phyloP scores from a whole-genome alignment of 306 rosid genomes.

The Lagenaria siceraria region DNA sequence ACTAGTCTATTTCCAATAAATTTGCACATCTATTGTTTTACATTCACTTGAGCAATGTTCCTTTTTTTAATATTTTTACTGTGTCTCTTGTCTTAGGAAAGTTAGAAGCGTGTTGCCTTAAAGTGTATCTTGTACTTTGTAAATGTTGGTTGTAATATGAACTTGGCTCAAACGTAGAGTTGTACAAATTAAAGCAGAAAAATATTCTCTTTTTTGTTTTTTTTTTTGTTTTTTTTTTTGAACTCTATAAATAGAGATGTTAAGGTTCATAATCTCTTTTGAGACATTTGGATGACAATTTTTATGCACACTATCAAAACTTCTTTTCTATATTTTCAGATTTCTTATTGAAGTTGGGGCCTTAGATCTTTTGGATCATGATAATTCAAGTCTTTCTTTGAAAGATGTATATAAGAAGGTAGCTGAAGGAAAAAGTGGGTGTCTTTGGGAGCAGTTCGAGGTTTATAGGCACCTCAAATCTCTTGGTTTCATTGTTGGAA shows the following conservation, averaged over 20 bases:
- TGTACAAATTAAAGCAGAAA: not conserved
- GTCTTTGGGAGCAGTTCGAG: constrained; percentile 69
- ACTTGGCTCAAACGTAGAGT: not conserved
- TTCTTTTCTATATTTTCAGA: constrained; percentile 21
- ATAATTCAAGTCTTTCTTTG: constrained; percentile 26
- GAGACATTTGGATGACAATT: not conserved
- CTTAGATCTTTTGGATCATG: constrained; percentile 32
- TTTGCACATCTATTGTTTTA: not conserved
- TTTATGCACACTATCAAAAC: not conserved
- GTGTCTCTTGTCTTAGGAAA: not conserved
- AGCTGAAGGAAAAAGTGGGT: constrained; percentile 24
- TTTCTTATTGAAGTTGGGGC: constrained; percentile 68
- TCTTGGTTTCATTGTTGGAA: constrained; percentile 60
- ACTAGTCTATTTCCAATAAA: not conserved
- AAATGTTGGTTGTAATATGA: not conserved
- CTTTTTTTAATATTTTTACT: no score
- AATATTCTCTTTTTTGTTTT: not conserved
- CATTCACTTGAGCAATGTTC: not conserved
- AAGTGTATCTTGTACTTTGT: not conserved
- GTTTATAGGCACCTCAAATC: constrained; percentile 69
- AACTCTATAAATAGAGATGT: not conserved
- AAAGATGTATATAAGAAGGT: constrained; percentile 43
- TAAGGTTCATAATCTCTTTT: not conserved
- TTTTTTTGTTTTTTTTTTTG: no score
- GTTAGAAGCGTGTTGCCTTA: not conserved